Percentiles rank a stretch among this genome's conserved stretches.
Conservation (phyloP, 306 rosid genomes). For the Cucumis cinereus region DNA sequence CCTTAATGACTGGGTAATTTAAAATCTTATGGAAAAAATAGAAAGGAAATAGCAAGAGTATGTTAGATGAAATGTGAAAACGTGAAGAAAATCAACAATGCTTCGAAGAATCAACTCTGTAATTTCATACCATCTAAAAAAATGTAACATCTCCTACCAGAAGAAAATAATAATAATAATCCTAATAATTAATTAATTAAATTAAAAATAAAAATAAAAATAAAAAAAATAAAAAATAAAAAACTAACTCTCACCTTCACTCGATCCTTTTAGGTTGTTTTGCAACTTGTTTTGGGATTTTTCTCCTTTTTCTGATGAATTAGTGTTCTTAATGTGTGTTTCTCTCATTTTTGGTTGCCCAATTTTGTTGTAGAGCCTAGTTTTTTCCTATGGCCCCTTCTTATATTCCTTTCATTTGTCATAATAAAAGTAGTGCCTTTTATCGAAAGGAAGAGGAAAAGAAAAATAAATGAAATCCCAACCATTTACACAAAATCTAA, state of each 20-base stretch:
- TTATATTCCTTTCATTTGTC: not conserved
- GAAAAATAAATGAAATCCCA: not conserved
- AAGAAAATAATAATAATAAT: not conserved
- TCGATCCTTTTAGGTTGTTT: not conserved
- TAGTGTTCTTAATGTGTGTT: not conserved
- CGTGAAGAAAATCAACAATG: not conserved
- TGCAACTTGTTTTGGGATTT: not conserved
- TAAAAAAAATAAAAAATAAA: too few species aligned
- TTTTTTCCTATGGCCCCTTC: not conserved
- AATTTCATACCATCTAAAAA: not conserved
- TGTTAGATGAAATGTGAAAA: not conserved
- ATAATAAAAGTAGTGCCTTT: not conserved
- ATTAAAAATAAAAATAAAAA: too few species aligned
- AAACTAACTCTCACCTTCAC: not conserved
- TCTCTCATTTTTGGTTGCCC: not conserved
- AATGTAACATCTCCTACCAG: not conserved
- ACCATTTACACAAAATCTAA: not conserved
- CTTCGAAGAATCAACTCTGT: not conserved
- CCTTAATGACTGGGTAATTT: not conserved
- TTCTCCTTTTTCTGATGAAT: not conserved
- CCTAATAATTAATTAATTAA: too few species aligned
- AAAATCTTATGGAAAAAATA: not conserved
- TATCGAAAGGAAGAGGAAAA: not conserved
- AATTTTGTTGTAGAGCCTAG: not conserved
- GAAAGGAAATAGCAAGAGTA: not conserved